Percentiles rank a stretch among this genome's conserved stretches.
phyloP scores from a whole-genome alignment of 441 rosid species.

The Pelargonium cotyledonis region DNA sequence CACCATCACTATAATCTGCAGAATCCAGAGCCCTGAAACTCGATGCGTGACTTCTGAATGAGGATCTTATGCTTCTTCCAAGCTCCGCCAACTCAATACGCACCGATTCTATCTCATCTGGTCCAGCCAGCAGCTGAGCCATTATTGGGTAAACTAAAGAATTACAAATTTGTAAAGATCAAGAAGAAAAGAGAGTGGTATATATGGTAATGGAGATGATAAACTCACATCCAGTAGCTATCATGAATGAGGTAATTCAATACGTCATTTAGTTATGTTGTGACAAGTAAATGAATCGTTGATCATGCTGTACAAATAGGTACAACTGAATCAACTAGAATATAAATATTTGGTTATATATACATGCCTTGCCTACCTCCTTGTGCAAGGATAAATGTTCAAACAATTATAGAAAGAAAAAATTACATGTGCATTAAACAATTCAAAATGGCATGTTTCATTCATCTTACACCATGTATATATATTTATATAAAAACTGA shows the following conservation, averaged over 20 bases:
- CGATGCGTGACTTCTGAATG: conserved; percentile 27
- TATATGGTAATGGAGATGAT: not conserved
- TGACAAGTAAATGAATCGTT: not conserved
- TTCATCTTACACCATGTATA: conserved; percentile 1
- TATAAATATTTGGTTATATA: not conserved
- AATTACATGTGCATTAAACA: not conserved
- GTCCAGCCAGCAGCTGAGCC: conserved; percentile 25
- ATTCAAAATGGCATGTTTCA: conserved; percentile 17
- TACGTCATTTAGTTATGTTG: conserved; percentile 9
- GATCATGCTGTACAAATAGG: not conserved
- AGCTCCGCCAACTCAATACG: conserved; percentile 30
- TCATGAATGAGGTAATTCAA: conserved; percentile 13
- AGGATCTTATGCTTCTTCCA: conserved; percentile 35
- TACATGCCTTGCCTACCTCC: not conserved
- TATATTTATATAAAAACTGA: not conserved
- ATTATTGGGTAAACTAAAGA: conserved; percentile 4
- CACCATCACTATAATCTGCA: conserved; percentile 24
- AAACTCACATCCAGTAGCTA: not conserved
- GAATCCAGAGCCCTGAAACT: conserved; percentile 27
- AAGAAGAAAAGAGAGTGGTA: not conserved
- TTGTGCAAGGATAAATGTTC: not conserved
- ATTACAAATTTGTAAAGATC: not conserved
- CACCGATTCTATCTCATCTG: conserved; percentile 28
- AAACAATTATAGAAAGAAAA: not conserved
- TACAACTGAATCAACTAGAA: not conserved